phyloP scores from a whole-genome alignment of 2,329 filamentous ascomycete genomes.

The Verticillium nubilum region DNA sequence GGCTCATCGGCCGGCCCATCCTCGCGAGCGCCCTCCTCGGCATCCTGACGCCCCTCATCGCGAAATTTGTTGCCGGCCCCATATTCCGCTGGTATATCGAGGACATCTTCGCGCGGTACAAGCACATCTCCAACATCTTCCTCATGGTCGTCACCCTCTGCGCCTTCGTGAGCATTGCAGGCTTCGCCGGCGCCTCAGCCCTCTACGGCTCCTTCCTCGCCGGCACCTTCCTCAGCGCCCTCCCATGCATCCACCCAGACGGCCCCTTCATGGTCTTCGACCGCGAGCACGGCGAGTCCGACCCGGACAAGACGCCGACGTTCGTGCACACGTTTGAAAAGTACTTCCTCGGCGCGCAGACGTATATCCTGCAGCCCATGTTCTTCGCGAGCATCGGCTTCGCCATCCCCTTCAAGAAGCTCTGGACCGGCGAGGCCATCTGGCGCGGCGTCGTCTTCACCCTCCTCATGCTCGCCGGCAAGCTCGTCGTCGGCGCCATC shows the following conservation, averaged over 20 bases:
- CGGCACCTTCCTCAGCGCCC: slow-evolving; percentile 26
- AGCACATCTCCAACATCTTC: slow-evolving; percentile 18
- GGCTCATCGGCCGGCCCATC: slow-evolving; percentile 29
- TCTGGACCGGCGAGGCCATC: slow-evolving; percentile 44
- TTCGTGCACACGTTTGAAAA: slow-evolving; percentile 31
- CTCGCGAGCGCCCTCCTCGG: slow-evolving; percentile 29
- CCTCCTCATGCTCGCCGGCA: slow-evolving; percentile 46
- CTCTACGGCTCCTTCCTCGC: slow-evolving; percentile 35
- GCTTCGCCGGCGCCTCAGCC: slow-evolving; percentile 28
- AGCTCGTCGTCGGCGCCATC: slow-evolving; percentile 18
- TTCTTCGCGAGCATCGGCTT: slow-evolving; percentile 58
- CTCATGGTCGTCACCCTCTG: slow-evolving; percentile 26
- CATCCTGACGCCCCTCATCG: slow-evolving; percentile 25
- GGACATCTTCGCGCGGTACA: slow-evolving; percentile 23
- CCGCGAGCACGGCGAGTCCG: slow-evolving; percentile 24
- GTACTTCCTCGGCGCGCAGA: slow-evolving; percentile 27
- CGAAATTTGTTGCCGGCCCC: slow-evolving; percentile 31
- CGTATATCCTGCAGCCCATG: slow-evolving; percentile 46
- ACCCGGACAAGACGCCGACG: slow-evolving; percentile 24
- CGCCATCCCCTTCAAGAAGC: slow-evolving; percentile 50
- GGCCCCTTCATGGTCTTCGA: slow-evolving; percentile 26
- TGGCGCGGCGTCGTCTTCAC: slow-evolving; percentile 55
- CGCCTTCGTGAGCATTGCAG: slow-evolving; percentile 22
- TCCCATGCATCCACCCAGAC: slow-evolving; percentile 27
- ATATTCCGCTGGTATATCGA: slow-evolving; percentile 26